Percentiles rank a stretch among this genome's conserved stretches.
These are phyloP conservation scores for Trametes gibbosa DNA, from an alignment of 768 basidiomycete species.

Conservation along the genomic window DNA sequence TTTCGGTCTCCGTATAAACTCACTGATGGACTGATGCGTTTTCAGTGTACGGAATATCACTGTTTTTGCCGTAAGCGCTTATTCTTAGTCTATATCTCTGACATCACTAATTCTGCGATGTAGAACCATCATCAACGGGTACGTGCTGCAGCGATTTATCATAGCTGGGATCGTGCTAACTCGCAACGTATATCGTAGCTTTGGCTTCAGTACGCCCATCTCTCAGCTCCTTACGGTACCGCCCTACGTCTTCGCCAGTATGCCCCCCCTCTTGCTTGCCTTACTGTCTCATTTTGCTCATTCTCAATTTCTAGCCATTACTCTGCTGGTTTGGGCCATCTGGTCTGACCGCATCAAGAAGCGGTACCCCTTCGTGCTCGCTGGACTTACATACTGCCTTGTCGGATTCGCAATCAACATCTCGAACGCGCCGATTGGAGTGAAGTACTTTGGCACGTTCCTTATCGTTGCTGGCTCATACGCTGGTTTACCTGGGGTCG, in stretches of 20 bases:
- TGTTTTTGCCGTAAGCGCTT: no score
- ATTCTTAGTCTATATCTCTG: no score
- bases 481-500: conserved; percentile 55
- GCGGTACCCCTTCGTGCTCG: conserved; percentile 61
- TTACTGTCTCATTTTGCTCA: not conserved
- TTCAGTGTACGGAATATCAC: not conserved
- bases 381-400: conserved; percentile 47
- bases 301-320: conserved; percentile 40
- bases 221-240: conserved; percentile 69
- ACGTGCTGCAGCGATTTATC: conserved; percentile 35
- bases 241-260: conserved; percentile 55
- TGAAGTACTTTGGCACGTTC: conserved; percentile 77
- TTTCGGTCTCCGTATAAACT: not conserved
- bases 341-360: conserved; percentile 56
- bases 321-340: conserved; percentile 50
- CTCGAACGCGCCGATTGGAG: conserved; percentile 46
- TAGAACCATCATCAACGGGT: conserved; percentile 57
- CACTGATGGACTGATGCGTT: not conserved
- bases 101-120: no score
- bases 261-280: conserved; percentile 19
- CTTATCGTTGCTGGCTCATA: conserved; percentile 65
- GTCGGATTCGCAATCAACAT: conserved; percentile 68
- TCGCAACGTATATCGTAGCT: conserved; percentile 34
- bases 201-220: conserved; percentile 55
- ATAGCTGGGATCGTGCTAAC: not conserved